phyloP scores from a whole-genome alignment of 2,329 filamentous ascomycete genomes.

The Sphaerulina populicola region DNA sequence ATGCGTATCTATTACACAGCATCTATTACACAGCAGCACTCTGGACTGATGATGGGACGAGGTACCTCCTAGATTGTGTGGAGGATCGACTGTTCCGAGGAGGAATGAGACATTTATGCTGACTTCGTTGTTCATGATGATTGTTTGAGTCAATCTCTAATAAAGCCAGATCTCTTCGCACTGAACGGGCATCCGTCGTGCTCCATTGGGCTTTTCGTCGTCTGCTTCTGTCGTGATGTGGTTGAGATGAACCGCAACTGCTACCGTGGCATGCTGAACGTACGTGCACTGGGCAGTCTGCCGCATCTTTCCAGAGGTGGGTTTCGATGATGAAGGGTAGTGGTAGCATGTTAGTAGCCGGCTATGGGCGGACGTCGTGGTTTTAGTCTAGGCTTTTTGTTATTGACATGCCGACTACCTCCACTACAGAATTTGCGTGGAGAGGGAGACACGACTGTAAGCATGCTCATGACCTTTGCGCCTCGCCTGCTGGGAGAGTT shows the following conservation, averaged over 20 bases:
- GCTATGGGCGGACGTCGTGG: not conserved
- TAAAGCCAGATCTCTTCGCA: not conserved
- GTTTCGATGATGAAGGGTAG: too few relatives aligned
- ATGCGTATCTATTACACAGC: not conserved
- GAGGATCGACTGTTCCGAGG: not conserved
- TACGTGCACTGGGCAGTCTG: too few relatives aligned
- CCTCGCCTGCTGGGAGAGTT: too few relatives aligned
- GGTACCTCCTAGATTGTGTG: too few relatives aligned
- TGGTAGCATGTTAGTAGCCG: not conserved
- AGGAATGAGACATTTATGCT: not conserved
- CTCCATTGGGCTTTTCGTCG: not conserved
- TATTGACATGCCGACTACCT: slow-evolving; percentile 25
- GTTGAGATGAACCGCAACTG: not conserved
- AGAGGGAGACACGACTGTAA: too few relatives aligned
- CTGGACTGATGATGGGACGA: not conserved
- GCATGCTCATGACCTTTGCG: too few relatives aligned
- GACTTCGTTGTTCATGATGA: not conserved
- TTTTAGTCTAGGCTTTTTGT: slow-evolving; percentile 31
- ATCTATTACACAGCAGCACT: not conserved
- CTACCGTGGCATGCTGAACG: not conserved
- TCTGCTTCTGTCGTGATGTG: not conserved
- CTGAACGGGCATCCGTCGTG: not conserved
- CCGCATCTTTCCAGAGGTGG: not conserved
- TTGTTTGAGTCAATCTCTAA: not conserved
- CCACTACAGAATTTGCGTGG: too few relatives aligned